Base-by-base conservation (phyloP, 2,329 filamentous ascomycete genomes). In the Cladorrhinum sp. region DNA sequence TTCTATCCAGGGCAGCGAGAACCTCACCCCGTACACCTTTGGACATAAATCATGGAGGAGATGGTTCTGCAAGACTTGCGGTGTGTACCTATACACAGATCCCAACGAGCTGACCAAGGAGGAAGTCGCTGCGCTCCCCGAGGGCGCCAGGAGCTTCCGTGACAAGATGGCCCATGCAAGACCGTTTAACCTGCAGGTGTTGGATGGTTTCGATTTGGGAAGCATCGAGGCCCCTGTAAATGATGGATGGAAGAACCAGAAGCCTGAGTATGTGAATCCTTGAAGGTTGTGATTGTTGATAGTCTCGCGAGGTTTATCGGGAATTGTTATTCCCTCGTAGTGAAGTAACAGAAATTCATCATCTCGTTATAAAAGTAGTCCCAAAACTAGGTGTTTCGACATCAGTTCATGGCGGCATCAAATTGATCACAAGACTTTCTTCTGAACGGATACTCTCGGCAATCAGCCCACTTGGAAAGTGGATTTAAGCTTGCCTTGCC, bases 1-100 rank as follows among this genome's bases (percentile, higher is more conserved):
- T n/a, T 71, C 70, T 10, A 64, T 82, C 52, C 64, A 77, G 26
- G 70, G 79, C 67, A 60, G 66, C 60, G 75, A 77, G 24, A 74
- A 79, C 62, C 70, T 81, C 4, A 66, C 64, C 2, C 64, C 63
- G 2, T 82, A 82, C 68, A 9, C 56, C 7, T 80, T 80, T 63
- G 68, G 62, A 21, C 57, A 58, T 23, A 62, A 64, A 1, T 18
- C 75, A 2, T 65, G 72, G 48, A 62, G 59, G 61, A 82, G 82
- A 73, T 68, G 68, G 1, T 83, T 83, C 62, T 84, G 81, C 73
- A 76, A 74, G 65, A 74, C 58, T 10, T 84, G 81, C 65, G 80
- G 79, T 60, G 74, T 82, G 20, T 66, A 70, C n/a, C 21, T 83
- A 46, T 71, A 69, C 50, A 78, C 77, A 62, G 60, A 69, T 9